Evolutionary conservation across 2,329 filamentous ascomycete genomes (phyloP).

Genomic region (Colletotrichum sp.): DNA sequence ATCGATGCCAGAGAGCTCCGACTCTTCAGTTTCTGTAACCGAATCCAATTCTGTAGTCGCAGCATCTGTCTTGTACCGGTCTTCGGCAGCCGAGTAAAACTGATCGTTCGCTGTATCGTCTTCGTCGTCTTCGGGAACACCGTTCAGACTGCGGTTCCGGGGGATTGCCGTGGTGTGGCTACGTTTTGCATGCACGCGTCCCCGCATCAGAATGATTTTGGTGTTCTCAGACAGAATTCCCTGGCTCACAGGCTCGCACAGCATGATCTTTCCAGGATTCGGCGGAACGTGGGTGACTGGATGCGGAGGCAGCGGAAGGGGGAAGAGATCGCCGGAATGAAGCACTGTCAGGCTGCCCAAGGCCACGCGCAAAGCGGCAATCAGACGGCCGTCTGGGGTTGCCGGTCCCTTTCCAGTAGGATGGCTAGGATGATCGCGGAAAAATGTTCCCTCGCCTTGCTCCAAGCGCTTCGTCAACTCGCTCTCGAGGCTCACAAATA

Average conservation of each 20-base stretch:
- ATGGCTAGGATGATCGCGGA: constrained; percentile 62
- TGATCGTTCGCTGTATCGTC: constrained; percentile 90
- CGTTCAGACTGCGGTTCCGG: constrained; percentile 60
- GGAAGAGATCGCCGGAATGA: constrained; percentile 81
- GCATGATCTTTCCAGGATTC: constrained; percentile 83
- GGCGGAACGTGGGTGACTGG: constrained; percentile 85
- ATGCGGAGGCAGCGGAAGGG: constrained; percentile 80
- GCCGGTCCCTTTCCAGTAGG: constrained; percentile 37
- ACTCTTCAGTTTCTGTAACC: constrained; percentile 63
- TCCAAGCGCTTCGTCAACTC: constrained; percentile 81
- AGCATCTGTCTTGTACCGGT: constrained; percentile 66
- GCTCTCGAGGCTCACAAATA: constrained; percentile 86
- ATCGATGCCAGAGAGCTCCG: constrained; percentile 67
- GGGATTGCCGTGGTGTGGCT: constrained; percentile 51
- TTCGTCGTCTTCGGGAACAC: constrained; percentile 68
- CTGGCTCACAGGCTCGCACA: constrained; percentile 95
- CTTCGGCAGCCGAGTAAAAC: constrained; percentile 92
- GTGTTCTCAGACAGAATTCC: constrained; percentile 79
- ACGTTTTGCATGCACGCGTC: constrained; percentile 62
- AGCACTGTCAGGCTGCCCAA: constrained; percentile 76
- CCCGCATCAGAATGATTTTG: constrained; percentile 80
- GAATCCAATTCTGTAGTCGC: constrained; percentile 64
- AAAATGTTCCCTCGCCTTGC: constrained; percentile 83
- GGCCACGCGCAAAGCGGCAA: constrained; percentile 74
- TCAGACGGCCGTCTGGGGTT: constrained; percentile 41